Conservation (phyloP, 2,329 filamentous ascomycete species). For the Westerdykella sp. region DNA sequence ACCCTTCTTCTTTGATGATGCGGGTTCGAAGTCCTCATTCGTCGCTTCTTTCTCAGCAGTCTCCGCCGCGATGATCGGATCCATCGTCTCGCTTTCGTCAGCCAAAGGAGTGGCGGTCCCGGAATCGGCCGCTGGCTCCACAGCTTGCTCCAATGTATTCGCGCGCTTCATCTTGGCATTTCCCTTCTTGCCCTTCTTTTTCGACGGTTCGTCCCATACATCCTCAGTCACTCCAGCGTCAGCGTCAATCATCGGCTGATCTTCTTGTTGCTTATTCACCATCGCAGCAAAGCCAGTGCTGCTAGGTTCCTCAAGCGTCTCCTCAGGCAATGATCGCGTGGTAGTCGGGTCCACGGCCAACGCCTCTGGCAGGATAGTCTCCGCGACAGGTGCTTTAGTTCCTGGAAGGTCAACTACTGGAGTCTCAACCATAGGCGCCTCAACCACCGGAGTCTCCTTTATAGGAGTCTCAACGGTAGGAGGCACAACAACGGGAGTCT, state of each 20-base stretch:
- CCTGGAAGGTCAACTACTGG: conserved; percentile 2
- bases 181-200: conserved; percentile 18
- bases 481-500: conserved; percentile 22
- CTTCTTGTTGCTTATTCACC: background rate
- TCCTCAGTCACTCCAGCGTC: conserved; percentile 4
- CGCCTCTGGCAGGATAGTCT: background rate
- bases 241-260: background rate
- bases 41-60: conserved; percentile 12
- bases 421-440: conserved; percentile 32
- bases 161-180: conserved; percentile 13
- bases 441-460: conserved; percentile 11
- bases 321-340: background rate
- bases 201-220: conserved; percentile 12
- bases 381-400: background rate
- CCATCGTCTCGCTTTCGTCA: background rate
- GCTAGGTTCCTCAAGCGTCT: background rate
- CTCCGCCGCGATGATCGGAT: background rate
- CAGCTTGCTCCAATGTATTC: conserved; percentile 6
- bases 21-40: conserved; percentile 7
- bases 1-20: conserved; percentile 33
- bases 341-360: background rate
- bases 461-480: conserved; percentile 28
- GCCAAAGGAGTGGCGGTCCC: background rate
- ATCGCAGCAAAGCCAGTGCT: background rate
- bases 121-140: background rate